These are phyloP conservation scores for Aspergillus pseudonomiae DNA, from an alignment of 2,329 filamentous ascomycete species.

Conservation along the genomic window DNA sequence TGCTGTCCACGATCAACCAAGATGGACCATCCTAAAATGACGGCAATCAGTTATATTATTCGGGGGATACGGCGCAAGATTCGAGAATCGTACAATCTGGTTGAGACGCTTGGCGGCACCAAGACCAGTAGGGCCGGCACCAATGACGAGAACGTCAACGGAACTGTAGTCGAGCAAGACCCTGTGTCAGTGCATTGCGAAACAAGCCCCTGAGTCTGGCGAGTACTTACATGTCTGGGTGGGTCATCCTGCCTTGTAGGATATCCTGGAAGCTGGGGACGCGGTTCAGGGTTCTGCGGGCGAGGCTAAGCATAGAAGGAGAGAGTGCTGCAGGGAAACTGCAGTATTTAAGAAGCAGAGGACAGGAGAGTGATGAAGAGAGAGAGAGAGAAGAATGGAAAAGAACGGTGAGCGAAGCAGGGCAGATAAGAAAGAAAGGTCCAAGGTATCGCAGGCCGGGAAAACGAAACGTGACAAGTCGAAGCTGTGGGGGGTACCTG, in stretches of 20 bases:
- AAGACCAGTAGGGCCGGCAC: constrained; percentile 94
- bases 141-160: constrained; percentile 97
- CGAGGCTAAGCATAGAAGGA: constrained; percentile 48
- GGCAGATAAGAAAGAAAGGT: constrained; percentile 27
- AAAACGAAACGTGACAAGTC: constrained; percentile 29
- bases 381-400: constrained; percentile 21
- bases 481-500: constrained; percentile 32
- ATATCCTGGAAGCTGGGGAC: constrained; percentile 51
- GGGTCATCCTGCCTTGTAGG: constrained; percentile 50
- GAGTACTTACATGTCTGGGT: constrained; percentile 46
- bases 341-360: constrained; percentile 30
- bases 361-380: constrained; percentile 23
- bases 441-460: constrained; percentile 24
- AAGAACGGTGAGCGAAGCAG: constrained; percentile 25
- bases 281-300: constrained; percentile 46
- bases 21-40: constrained; percentile 75
- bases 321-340: constrained; percentile 33
- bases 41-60: constrained; percentile 19
- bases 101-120: constrained; percentile 97
- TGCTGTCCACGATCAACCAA: constrained; percentile 94
- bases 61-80: constrained; percentile 1
- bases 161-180: constrained; percentile 58
- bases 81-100: constrained; percentile 71
- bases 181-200: constrained; percentile 19
- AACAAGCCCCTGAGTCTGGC: constrained; percentile 9